phyloP scores from a whole-genome alignment of 1,284 basidiomycete species.

The Irpex rosettiformis region DNA sequence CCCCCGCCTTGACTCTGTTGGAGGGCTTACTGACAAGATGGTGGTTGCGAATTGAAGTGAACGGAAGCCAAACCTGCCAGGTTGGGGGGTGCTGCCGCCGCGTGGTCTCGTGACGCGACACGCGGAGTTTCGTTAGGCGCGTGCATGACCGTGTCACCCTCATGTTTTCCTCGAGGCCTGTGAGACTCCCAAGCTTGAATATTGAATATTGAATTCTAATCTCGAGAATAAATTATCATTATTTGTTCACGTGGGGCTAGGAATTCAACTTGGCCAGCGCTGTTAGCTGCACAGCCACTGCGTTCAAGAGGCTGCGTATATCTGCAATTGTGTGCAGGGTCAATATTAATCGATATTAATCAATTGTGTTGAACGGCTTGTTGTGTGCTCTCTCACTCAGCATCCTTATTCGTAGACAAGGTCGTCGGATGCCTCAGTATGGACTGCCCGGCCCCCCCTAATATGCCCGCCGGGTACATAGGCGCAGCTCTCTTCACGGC shows the following conservation, averaged over 20 bases:
- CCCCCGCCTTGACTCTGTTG: constrained; percentile 5
- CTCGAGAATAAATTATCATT: neutral
- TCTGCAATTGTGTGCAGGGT: too few species aligned
- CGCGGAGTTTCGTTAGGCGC: constrained; percentile 13
- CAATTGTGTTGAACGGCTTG: neutral
- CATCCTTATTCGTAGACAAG: neutral
- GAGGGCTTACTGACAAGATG: constrained; percentile 4
- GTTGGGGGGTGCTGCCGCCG: constrained; percentile 16
- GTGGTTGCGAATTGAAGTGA: constrained; percentile 13
- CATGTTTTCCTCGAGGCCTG: constrained; percentile 8
- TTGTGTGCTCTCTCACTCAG: neutral
- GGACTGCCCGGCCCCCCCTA: neutral
- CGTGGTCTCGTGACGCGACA: constrained; percentile 28
- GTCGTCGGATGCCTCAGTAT: neutral
- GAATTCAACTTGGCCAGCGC: too few species aligned
- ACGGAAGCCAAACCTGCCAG: constrained; percentile 11
- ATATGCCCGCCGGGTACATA: neutral
- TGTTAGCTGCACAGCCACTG: too few species aligned
- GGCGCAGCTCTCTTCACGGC: too few species aligned
- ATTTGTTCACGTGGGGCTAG: too few species aligned
- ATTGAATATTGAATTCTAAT: neutral
- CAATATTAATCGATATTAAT: neutral
- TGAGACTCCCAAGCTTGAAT: neutral
- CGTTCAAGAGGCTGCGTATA: too few species aligned
- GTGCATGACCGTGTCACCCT: constrained; percentile 18